Conservation (phyloP, 768 basidiomycete genomes). For the Amanita fuliginea region DNA sequence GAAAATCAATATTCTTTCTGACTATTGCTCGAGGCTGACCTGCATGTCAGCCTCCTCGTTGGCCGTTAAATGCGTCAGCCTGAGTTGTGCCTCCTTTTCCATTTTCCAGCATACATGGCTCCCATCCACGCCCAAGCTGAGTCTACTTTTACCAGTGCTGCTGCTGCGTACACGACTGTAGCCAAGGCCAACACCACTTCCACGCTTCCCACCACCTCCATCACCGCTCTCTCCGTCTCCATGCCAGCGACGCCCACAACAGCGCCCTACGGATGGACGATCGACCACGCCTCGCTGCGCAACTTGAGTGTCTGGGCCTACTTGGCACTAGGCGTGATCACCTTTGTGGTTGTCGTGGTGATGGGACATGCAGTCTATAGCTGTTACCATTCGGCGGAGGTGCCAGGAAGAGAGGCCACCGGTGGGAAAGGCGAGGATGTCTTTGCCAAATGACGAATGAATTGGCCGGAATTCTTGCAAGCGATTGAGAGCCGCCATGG, state of each 20-base stretch:
- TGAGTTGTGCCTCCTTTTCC: neutral
- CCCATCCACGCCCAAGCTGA: neutral
- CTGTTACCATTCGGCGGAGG: neutral
- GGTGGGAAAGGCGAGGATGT: neutral
- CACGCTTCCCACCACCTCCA: neutral
- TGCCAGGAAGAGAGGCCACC: neutral
- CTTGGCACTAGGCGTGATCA: neutral
- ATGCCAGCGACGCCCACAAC: neutral
- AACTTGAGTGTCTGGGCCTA: conserved; percentile 2
- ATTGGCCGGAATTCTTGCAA: too few species aligned
- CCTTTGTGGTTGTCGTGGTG: neutral
- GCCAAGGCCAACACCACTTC: too few species aligned
- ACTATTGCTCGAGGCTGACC: conserved; percentile 16
- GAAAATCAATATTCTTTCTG: conserved; percentile 7
- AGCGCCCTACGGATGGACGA: neutral
- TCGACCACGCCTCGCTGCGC: neutral
- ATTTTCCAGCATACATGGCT: too few species aligned
- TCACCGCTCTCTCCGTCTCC: too few species aligned
- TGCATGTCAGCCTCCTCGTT: too few species aligned
- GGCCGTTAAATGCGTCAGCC: too few species aligned
- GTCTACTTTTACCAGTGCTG: neutral
- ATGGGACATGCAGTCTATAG: neutral
- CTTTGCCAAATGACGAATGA: too few species aligned
- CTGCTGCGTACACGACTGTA: too few species aligned
- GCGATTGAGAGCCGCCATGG: too few species aligned